These are phyloP conservation scores for Hygrocybe punicea DNA, from an alignment of 768 basidiomycete species.

Conservation along the genomic window DNA sequence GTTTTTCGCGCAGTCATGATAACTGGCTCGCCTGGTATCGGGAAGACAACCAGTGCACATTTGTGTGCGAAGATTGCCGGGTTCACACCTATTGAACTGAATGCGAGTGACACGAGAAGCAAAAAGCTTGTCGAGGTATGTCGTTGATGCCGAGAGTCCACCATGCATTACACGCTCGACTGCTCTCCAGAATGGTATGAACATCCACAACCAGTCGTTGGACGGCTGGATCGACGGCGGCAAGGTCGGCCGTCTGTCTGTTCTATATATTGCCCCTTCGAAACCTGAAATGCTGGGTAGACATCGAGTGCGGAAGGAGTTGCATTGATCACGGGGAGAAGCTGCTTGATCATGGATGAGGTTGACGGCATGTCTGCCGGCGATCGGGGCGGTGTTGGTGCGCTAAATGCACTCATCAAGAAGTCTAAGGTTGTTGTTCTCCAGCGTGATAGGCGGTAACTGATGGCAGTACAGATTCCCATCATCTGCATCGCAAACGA, in stretches of 20 bases:
- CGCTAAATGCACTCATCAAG: conserved; percentile 85
- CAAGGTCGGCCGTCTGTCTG: conserved; percentile 35
- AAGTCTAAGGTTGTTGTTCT: conserved; percentile 68
- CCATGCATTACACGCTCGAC: not conserved
- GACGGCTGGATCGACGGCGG: conserved; percentile 77
- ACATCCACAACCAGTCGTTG: conserved; percentile 82
- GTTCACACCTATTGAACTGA: conserved; percentile 90
- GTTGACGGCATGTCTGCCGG: conserved; percentile 99
- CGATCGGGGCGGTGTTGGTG: conserved; percentile 94
- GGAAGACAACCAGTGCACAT: conserved; percentile 96
- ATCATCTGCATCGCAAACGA: conserved; percentile 99
- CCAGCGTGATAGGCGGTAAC: not conserved
- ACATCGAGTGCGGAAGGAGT: conserved; percentile 67
- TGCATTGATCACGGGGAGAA: conserved; percentile 62
- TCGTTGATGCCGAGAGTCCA: not conserved
- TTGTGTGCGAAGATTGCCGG: conserved; percentile 87
- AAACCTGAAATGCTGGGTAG: conserved; percentile 28
- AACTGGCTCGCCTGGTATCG: conserved; percentile 93
- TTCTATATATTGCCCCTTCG: not conserved
- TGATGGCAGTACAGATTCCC: conserved; percentile 59
- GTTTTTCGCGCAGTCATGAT: conserved; percentile 83
- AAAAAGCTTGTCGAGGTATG: conserved; percentile 93
- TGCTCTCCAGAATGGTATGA: conserved; percentile 69
- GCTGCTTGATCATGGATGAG: conserved; percentile 97
- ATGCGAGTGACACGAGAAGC: conserved; percentile 92